Base-by-base conservation (phyloP, 2,329 filamentous ascomycete species). In the Trichoderma sp. region DNA sequence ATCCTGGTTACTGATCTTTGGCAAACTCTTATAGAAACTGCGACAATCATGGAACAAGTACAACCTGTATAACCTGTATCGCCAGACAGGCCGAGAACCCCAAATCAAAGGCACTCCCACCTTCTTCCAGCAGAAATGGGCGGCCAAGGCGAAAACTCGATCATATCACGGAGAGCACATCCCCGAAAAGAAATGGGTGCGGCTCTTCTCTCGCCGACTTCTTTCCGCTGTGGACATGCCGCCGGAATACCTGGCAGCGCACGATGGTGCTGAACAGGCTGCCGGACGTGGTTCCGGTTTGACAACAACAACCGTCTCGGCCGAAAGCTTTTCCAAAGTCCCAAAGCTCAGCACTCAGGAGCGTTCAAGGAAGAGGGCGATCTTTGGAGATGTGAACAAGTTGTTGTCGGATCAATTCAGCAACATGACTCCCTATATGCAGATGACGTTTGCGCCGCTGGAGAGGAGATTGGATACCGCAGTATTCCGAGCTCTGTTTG, bases 121-220 rank as follows among this genome's bases (percentile, higher is more conserved):
- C 55, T 96, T 96, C 83, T 99, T 97, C 86, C 95, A 98, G 85
- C 95, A 98, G 82, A 99, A 99, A 90, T 99, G 95, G 95, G 81
- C 82, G 1, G 92, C 95, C 76, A 99, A 99, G 82, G 89, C 94
- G 26, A 80, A 90, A 72, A 88, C 93, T 52, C 90, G 96, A 73
- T 90, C 87, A 72, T 99, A 98, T 81, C 96, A 99, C 82, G 96
- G 95, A 80, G 95, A 97, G 79, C 93, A 97, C 77, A 90, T 99
- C 74, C 89, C 90, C 73, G 96, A 99, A 83, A 90, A 91, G 78
- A 91, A 96, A 83, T 99, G 96, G 96, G 87, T 92, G 81, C 91
- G 92, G 78, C 94, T 97, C 87, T 99, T 99, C 83, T 90, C 88
- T 74, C 88, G 91, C 73, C 90, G 91, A 74, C 85, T 97, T 70